Evolutionary conservation across 805 yeast species (phyloP).

Genomic region (Pichia californica): DNA sequence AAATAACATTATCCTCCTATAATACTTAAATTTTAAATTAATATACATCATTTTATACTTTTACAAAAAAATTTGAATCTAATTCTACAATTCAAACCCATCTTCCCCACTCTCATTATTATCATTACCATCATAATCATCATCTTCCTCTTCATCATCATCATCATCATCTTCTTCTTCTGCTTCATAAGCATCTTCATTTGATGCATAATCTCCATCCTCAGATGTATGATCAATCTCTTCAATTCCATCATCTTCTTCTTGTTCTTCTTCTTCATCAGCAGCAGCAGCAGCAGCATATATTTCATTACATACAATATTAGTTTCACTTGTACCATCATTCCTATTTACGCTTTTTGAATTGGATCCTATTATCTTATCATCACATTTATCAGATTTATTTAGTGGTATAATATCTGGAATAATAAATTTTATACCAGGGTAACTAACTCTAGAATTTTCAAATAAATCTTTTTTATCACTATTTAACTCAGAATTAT

Average conservation of each 20-base stretch:
- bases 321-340: too few species aligned
- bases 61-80: too few species aligned
- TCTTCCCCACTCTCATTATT: slow-evolving; percentile 1
- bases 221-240: slow-evolving; percentile 6
- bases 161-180: slow-evolving; percentile 7
- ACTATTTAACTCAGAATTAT: not conserved
- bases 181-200: slow-evolving; percentile 1
- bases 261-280: not conserved
- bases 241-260: slow-evolving; percentile 3
- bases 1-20: slow-evolving; percentile 4
- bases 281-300: slow-evolving; percentile 3
- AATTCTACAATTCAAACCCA: not conserved
- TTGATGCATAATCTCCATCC: slow-evolving; percentile 8
- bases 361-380: too few species aligned
- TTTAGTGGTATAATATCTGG: too few species aligned
- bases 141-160: slow-evolving; percentile 1
- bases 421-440: slow-evolving; percentile 17
- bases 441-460: slow-evolving; percentile 17
- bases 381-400: slow-evolving; percentile 5
- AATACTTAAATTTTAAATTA: not conserved
- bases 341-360: too few species aligned
- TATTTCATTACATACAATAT: too few species aligned
- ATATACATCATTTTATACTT: not conserved
- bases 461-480: not conserved
- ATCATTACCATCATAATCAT: not conserved